These are phyloP conservation scores for Diaporthe capsici DNA, from an alignment of 2,329 filamentous ascomycete genomes.

Conservation along the genomic window DNA sequence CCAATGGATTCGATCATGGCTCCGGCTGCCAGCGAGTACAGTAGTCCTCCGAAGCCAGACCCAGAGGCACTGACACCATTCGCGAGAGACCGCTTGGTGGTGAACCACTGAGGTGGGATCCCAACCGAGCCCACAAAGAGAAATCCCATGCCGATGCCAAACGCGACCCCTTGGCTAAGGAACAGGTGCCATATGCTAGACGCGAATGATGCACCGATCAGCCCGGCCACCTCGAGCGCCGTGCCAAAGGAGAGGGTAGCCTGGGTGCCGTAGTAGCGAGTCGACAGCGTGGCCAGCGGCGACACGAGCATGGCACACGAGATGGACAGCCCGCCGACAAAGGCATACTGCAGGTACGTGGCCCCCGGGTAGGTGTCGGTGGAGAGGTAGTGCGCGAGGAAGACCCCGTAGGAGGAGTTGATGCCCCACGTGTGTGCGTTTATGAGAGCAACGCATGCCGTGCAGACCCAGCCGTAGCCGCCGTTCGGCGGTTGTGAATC, in stretches of 20 bases:
- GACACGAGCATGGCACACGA: slow-evolving; percentile 58
- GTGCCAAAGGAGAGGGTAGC: slow-evolving; percentile 72
- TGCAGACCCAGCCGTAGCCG: slow-evolving; percentile 59
- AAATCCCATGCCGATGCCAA: slow-evolving; percentile 83
- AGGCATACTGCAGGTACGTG: slow-evolving; percentile 78
- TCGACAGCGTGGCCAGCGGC: background rate
- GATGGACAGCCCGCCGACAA: slow-evolving; percentile 79
- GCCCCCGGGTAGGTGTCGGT: slow-evolving; percentile 74
- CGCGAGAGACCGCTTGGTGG: slow-evolving; percentile 65
- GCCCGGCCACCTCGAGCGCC: slow-evolving; percentile 52
- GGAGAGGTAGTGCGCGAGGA: slow-evolving; percentile 69
- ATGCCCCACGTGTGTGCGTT: slow-evolving; percentile 83
- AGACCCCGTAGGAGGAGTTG: slow-evolving; percentile 68
- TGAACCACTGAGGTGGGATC: too few relatives aligned
- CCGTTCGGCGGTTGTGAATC: background rate
- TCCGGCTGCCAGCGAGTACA: slow-evolving; percentile 77
- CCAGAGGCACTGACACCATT: slow-evolving; percentile 79
- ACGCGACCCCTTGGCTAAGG: slow-evolving; percentile 80
- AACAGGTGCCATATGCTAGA: slow-evolving; percentile 82
- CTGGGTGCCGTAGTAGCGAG: slow-evolving; percentile 47
- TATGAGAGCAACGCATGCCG: slow-evolving; percentile 67
- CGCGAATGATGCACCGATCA: slow-evolving; percentile 80
- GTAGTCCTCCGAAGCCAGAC: slow-evolving; percentile 79
- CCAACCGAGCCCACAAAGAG: slow-evolving; percentile 73
- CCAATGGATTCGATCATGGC: slow-evolving; percentile 77